Evolutionary conservation across 2,329 filamentous ascomycete genomes (phyloP).

Genomic region (Aureobasidium pullulans): DNA sequence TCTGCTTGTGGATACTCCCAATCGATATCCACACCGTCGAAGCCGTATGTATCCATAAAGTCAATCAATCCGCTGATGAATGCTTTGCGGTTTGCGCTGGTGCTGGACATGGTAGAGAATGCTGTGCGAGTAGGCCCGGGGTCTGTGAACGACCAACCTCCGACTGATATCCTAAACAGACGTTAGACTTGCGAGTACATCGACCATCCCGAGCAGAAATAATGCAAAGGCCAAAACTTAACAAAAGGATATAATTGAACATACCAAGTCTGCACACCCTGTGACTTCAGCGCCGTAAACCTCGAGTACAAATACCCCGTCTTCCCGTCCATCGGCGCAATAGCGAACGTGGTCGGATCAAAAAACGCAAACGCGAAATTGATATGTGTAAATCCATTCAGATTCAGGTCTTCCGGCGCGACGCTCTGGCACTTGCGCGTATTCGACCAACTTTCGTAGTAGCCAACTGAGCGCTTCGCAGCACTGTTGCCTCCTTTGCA

Average conservation of each 20-base stretch:
- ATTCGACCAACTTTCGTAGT: conserved; percentile 19
- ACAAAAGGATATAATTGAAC: too few species aligned
- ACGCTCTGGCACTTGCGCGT: conserved; percentile 14
- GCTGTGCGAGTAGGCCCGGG: background rate
- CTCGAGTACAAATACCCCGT: conserved; percentile 14
- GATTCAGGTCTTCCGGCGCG: conserved; percentile 1
- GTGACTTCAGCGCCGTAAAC: background rate
- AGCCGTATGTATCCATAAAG: conserved; percentile 19
- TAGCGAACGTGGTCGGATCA: conserved; percentile 25
- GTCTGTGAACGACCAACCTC: conserved; percentile 14
- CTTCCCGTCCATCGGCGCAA: conserved; percentile 25
- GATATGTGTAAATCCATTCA: conserved; percentile 15
- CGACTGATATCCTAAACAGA: too few species aligned
- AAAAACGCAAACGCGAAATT: conserved; percentile 27
- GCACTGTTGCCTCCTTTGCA: background rate
- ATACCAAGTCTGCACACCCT: background rate
- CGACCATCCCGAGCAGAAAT: background rate
- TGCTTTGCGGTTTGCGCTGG: conserved; percentile 1
- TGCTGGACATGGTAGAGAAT: conserved; percentile 11
- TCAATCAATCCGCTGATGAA: conserved; percentile 14
- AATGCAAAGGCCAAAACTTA: too few species aligned
- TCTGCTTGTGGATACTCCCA: conserved; percentile 21
- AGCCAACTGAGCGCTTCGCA: conserved; percentile 14
- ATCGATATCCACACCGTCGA: conserved; percentile 19
- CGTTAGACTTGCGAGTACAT: too few species aligned